These are phyloP conservation scores for Ceratocystis eucalypticola DNA, from an alignment of 2,329 filamentous ascomycete genomes.

Conservation along the genomic window DNA sequence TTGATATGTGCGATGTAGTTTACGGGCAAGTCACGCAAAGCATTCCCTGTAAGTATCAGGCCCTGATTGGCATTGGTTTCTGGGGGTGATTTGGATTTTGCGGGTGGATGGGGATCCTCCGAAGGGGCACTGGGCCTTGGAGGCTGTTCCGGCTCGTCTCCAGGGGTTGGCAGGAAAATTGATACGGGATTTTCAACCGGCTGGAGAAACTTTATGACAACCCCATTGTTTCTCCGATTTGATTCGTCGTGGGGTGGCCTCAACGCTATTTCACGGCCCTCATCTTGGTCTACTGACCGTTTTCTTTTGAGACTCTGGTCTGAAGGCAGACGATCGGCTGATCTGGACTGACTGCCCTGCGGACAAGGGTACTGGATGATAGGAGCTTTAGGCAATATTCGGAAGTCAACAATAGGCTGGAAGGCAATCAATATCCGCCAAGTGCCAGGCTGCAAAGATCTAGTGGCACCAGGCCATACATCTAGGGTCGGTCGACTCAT, in stretches of 20 bases:
- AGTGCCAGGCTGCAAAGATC: not conserved
- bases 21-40: not conserved
- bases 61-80: not conserved
- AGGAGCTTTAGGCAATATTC: constrained; percentile 1
- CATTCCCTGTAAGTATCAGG: not conserved
- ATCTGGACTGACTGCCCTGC: not conserved
- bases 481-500: not conserved
- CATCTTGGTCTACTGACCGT: not conserved
- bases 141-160: not conserved
- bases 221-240: not conserved
- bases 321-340: not conserved
- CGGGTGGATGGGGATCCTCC: not conserved
- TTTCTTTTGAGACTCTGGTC: not conserved
- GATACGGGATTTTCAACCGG: not conserved
- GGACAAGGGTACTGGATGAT: not conserved
- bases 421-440: not conserved
- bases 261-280: not conserved
- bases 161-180: not conserved
- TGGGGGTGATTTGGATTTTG: not conserved
- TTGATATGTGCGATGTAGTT: not conserved
- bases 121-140: not conserved
- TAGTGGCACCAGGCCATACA: not conserved
- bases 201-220: not conserved
- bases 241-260: not conserved
- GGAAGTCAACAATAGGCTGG: constrained; percentile 1